phyloP scores from a whole-genome alignment of 768 basidiomycete genomes.

The Termitomyces sp. region DNA sequence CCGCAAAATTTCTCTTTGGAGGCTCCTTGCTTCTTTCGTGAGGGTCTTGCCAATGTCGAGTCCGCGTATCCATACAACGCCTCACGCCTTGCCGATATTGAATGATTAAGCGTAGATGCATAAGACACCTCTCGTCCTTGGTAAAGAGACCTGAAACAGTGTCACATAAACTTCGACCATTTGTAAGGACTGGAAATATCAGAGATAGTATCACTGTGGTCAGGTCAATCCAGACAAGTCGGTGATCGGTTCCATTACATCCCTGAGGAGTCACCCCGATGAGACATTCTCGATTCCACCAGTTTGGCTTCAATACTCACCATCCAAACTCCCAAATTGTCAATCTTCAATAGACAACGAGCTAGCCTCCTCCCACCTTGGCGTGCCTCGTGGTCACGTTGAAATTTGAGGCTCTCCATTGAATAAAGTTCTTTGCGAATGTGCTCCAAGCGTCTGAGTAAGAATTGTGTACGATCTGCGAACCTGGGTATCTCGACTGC shows the following conservation, averaged over 20 bases:
- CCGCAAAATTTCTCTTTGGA: slow-evolving; percentile 42
- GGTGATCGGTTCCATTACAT: slow-evolving; percentile 67
- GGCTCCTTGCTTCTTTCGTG: slow-evolving; percentile 38
- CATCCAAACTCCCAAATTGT: slow-evolving; percentile 49
- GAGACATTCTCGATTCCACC: background rate
- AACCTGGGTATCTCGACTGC: slow-evolving; percentile 55
- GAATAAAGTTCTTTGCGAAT: slow-evolving; percentile 37
- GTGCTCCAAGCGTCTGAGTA: slow-evolving; percentile 38
- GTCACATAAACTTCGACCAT: too few species aligned
- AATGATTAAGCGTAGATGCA: slow-evolving; percentile 47
- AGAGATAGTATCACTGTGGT: slow-evolving; percentile 48
- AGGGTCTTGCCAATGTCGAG: slow-evolving; percentile 45
- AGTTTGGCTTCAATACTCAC: slow-evolving; percentile 18
- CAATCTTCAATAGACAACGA: slow-evolving; percentile 48
- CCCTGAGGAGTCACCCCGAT: slow-evolving; percentile 28
- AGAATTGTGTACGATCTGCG: slow-evolving; percentile 45
- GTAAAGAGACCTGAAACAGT: slow-evolving; percentile 42
- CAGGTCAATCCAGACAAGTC: slow-evolving; percentile 53
- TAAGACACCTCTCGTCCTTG: slow-evolving; percentile 51
- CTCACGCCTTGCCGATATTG: slow-evolving; percentile 51
- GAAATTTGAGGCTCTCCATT: slow-evolving; percentile 31
- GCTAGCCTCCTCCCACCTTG: slow-evolving; percentile 2
- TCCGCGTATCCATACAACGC: slow-evolving; percentile 49
- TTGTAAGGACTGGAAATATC: slow-evolving; percentile 23
- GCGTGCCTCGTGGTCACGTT: slow-evolving; percentile 33